A percentile compares a stretch with the other conserved stretches of the same genome.
Conservation (phyloP, 371 early-diverging fungal genomes). For the Zopfochytrium polystomum region DNA sequence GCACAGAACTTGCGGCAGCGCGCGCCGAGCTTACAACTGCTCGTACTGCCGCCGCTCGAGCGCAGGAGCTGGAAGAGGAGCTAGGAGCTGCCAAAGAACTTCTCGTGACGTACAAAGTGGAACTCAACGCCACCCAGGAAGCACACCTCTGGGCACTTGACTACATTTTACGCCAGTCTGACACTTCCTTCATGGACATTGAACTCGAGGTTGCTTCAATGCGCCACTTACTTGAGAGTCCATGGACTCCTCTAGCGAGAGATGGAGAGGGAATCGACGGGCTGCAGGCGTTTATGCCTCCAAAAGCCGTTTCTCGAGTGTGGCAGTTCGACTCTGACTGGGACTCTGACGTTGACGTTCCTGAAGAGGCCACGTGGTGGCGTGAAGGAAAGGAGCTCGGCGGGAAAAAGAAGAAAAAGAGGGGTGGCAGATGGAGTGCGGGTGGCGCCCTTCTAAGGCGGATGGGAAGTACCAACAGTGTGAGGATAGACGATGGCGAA, state of each 20-base stretch:
- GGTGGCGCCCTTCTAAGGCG: not conserved
- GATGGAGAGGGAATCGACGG: constrained; percentile 13
- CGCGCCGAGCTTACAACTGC: constrained; percentile 6
- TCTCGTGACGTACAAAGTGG: constrained; percentile 32
- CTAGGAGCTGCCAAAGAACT: constrained; percentile 37
- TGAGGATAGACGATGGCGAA: not conserved
- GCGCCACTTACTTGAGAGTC: constrained; percentile 24
- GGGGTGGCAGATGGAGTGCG: not conserved
- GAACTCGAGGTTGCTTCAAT: constrained; percentile 35
- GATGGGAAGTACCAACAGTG: not conserved
- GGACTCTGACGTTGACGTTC: constrained; percentile 41
- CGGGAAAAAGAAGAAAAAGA: not conserved
- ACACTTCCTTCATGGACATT: constrained; percentile 27
- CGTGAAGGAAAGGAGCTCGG: constrained; percentile 9
- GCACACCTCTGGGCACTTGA: constrained; percentile 30
- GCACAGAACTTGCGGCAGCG: constrained; percentile 25
- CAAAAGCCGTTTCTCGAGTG: constrained; percentile 11
- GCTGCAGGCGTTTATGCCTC: constrained; percentile 25
- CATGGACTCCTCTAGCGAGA: constrained; percentile 18
- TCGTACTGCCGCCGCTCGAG: constrained; percentile 7
- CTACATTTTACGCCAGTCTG: constrained; percentile 26
- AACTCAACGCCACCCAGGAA: constrained; percentile 33
- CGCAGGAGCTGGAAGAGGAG: constrained; percentile 29
- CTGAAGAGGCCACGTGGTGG: constrained; percentile 27
- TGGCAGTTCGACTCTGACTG: constrained; percentile 43